Evolutionary conservation across 805 yeast genomes (phyloP), one percentile per base, ranked within the genome.

Genomic region (Yarrowia divulgata): DNA sequence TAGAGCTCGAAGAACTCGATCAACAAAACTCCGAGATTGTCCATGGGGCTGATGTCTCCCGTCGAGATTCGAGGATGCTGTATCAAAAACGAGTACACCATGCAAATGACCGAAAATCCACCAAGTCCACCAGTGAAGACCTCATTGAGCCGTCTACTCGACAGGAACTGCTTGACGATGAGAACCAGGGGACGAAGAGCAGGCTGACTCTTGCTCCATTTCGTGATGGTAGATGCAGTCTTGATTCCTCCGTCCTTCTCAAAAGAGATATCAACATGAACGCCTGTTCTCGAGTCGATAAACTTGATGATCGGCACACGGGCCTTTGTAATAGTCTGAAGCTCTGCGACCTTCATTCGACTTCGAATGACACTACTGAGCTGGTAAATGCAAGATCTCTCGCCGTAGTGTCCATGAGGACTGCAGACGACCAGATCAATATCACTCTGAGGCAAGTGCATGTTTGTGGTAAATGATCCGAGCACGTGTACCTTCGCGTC

Each of bases 91-190:
- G 94, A 87, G 74, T 88, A 88, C 18, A 90, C 92, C 75, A 95
- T 75, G 74, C 97, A 93, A 54, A 93, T 91, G n/a, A 91, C 90
- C 8, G 97, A 87, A 77, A 89, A 94, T 0, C 98, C 98, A 50
- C 99, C 98, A 7, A 94, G 80, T 0, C 98, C 98, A 66, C 99
- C 99, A 29, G 88, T 88, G 74, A 90, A 96, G 16, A 94, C 98
- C 72, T 91, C 90, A 74, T 93, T 92, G 71, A 93, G 81, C 70
- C 84, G 86, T 74, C 98, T 82, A 1, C 91, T 87, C 40, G 92
- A 82, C 63, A 94, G 81, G 75, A 93, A 94, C 76, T 91, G 97
- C 78, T 95, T 93, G 7, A 94, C 84, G 1, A 93, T 86, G 62
- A 94, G 81, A 1, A 90, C 96, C 63, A 94, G 79, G 75, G 93